Evolutionary conservation across 2,329 filamentous ascomycete genomes (phyloP), one percentile per base, ranked within the genome.

Genomic region (Fusarium staphyleae): DNA sequence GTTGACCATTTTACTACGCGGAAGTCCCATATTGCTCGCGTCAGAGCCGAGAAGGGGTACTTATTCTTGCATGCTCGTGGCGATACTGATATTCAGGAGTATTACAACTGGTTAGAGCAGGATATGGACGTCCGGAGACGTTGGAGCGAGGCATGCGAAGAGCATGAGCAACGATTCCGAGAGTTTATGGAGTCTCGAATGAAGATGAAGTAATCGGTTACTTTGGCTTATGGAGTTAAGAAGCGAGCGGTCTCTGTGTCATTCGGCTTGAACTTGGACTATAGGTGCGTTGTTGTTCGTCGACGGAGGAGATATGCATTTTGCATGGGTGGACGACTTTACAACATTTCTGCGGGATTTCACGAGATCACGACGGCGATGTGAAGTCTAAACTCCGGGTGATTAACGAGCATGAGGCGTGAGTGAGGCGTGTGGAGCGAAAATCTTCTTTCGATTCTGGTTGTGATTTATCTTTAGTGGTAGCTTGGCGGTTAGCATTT

Each of bases 111-210:
- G 68, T 72, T 88, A 48, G 80, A 82, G 60, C 83, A 90, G 70
- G 89, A 92, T 66, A 81, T 85, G 58, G 75, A 77, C 40, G 82
- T 90, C 5, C 77, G 86, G 49, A 77, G 78, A 65, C 79, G 81
- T 49, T 91, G 88, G 87, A 73, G 74, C 24, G 70, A 79, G 8
- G 83, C 83, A 7, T 84, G 81, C 55, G 80, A 84, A 35, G 79
- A 79, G 54, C 88, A 92, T 66, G 79, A 83, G 51, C 70, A 77
- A 50, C 80, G 81, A 9, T 74, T 91, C 50, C 76, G 79, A 60
- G 81, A 84, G 60, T 89, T 86, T 66, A 75, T 81, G 70, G 77
- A 69, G 22, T 76, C 77, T 54, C 72, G 76, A 52, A 72, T 76
- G 32, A 76, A 72, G 74, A 78, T 78, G 74, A 75, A 72, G 59